Evolutionary conservation across 2,329 filamentous ascomycete species (phyloP), one percentile per base, ranked within the genome.

Genomic region (Thielaviopsis populi): DNA sequence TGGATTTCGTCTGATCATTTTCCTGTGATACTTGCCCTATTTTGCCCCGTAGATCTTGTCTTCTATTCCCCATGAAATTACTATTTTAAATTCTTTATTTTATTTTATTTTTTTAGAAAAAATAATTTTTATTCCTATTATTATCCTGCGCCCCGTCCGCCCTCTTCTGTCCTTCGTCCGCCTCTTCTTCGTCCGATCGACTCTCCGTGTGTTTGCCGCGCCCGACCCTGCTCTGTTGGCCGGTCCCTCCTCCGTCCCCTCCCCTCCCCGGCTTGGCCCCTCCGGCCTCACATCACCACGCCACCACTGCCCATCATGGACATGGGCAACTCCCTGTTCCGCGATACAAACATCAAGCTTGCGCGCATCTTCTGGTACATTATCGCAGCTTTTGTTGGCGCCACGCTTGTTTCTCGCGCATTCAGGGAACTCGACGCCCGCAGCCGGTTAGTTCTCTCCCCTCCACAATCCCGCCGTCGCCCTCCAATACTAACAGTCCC

Each of bases 291-390:
- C 22, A 37, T 15, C 27, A 15, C 37, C 59, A 33, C 30, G 24
- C 33, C 27, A 43, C 30, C 30, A 15, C n/a, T 46, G 58, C 42
- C 56, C 60, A 68, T 58, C 24, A 65, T 64, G 67, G 65, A 65
- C 19, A 72, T 71, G 71, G 71, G 72, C 11, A 71, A 69, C 40
- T 70, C 69, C 61, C 70, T 74, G 67, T 80, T 79, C 69, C 72
- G 74, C 65, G 59, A 69, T 1, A 72, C 70, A 37, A 80, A 81
- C 68, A 74, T 72, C 68, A 70, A 70, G 13, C 71, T 83, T 61
- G 81, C 82, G 17, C 75, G 74, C 19, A 76, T 75, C 1, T 85
- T 79, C 69, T 85, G 83, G 83, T 85, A 84, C 69, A 77, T 82
- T 41, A 73, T 83, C 43, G 80, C 76, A 7, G 78, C 74, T 17